Base-by-base conservation (phyloP, 2,329 filamentous ascomycete species). In the Talaromyces funiculosus region DNA sequence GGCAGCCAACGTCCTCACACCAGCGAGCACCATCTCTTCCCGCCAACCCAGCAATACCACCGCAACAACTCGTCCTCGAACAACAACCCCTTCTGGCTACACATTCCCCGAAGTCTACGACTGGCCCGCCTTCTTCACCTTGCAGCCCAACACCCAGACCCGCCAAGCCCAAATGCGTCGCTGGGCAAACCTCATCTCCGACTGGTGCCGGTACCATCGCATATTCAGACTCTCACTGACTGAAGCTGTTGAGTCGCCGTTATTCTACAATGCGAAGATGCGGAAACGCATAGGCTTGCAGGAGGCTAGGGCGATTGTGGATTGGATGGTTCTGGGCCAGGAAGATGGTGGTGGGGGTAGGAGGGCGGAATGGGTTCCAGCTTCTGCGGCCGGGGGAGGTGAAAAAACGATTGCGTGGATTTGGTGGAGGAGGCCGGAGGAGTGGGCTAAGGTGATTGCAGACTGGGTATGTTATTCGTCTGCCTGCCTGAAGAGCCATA, bases 351-450 rank as follows among this genome's bases (percentile, higher is more conserved):
- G 72, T 6, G 82, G 83, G 40, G 78, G 81, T n/a, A 72, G 75
- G 61, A 69, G 77, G 20, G 76, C 75, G 4, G 74, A 97, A 77
- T 91, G 86, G 80, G 78, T 90, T 68, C 38, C 74, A 69, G 38
- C 59, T 61, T 65, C 71, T 66, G 63, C 69, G 40, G 64, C 94
- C 74, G 88, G 84, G 75, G 76, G 88, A 29, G 31, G 45, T 47
- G 73, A 73, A n/a, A 81, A 80, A 42, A 81, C 85, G 43, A 78
- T 85, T 12, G 86, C 82, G 18, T 93, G 87, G 82, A 78, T 97
- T 2, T 96, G 87, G 78, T 97, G 93, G 93, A 84, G 85, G 64
- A 89, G 85, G 68, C 88, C 89, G 0, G 90, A 95, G 71, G 93
- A 97, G 78, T 99, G 94, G 93, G 94, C 92, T 2, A 84, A 82